Evolutionary conservation across 192 early-diverging fungal genomes (phyloP).

Genomic region (Coemansia erecta): DNA sequence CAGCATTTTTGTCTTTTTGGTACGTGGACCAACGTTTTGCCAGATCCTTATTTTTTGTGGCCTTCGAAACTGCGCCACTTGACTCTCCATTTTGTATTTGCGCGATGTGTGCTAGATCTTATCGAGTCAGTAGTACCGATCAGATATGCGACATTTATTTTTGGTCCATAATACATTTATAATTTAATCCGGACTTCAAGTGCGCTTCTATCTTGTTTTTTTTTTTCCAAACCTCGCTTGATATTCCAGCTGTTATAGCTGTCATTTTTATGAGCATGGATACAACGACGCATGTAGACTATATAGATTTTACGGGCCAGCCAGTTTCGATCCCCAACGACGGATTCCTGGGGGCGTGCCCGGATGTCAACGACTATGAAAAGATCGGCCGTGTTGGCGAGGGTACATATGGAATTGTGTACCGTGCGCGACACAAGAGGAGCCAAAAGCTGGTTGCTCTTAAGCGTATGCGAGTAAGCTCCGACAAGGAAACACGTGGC

Average conservation of each 20-base stretch:
- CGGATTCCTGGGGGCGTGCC: conserved; percentile 65
- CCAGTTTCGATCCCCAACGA: conserved; percentile 14
- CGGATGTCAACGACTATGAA: conserved; percentile 83
- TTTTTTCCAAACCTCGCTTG: too few relatives aligned
- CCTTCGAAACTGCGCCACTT: background rate
- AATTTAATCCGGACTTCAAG: background rate
- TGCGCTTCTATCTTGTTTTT: background rate
- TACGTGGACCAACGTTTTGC: background rate
- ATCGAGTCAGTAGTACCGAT: too few relatives aligned
- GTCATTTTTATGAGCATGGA: background rate
- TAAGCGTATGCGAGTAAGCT: conserved; percentile 63
- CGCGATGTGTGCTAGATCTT: too few relatives aligned
- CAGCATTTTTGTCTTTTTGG: conserved; percentile 16
- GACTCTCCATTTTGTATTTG: too few relatives aligned
- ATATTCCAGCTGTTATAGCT: background rate
- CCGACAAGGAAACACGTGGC: conserved; percentile 48
- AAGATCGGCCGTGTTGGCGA: conserved; percentile 88
- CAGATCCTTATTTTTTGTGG: background rate
- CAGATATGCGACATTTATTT: too few relatives aligned
- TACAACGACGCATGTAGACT: background rate
- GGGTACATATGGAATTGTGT: conserved; percentile 91
- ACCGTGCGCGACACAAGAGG: conserved; percentile 60
- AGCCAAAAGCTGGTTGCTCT: conserved; percentile 57
- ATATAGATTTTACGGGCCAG: conserved; percentile 31
- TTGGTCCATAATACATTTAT: background rate